These are phyloP conservation scores for Clavariopsis aquatica DNA, from an alignment of 495 filamentous ascomycete genomes.

Conservation along the genomic window DNA sequence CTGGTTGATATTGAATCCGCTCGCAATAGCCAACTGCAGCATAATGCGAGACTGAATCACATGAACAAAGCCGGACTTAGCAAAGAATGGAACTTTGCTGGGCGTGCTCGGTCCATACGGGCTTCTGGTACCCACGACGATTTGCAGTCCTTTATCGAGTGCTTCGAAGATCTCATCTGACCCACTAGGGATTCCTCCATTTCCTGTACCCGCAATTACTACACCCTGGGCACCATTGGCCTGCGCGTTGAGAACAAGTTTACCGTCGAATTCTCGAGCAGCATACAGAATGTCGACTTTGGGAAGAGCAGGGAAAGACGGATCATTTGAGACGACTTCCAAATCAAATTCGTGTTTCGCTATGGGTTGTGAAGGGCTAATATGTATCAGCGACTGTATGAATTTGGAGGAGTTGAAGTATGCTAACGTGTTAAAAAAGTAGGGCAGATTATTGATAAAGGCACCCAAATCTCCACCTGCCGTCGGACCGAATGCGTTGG, in stretches of 20 bases:
- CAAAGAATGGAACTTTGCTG: conserved; percentile 1
- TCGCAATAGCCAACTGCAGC: conserved; percentile 28
- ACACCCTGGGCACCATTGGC: conserved; percentile 21
- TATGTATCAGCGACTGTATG: conserved; percentile 1
- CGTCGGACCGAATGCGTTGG: conserved; percentile 14
- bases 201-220: conserved; percentile 27
- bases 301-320: conserved; percentile 23
- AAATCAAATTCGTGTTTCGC: conserved; percentile 14
- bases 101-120: conserved; percentile 20
- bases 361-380: conserved; percentile 14
- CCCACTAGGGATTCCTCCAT: conserved; percentile 25
- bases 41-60: conserved; percentile 28
- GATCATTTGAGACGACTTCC: conserved; percentile 4
- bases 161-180: conserved; percentile 16
- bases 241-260: conserved; percentile 21
- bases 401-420: not conserved
- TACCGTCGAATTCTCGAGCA: conserved; percentile 25
- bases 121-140: conserved; percentile 21
- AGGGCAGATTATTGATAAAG: conserved; percentile 18
- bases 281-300: conserved; percentile 32
- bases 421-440: conserved; percentile 25
- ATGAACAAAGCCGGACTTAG: conserved; percentile 22
- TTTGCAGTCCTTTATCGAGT: conserved; percentile 13
- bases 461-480: conserved; percentile 13
- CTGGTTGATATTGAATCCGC: conserved; percentile 22